These are phyloP conservation scores for Cynanchum wilfordii DNA, from an alignment of 257 asterid genomes.

Conservation along the genomic window DNA sequence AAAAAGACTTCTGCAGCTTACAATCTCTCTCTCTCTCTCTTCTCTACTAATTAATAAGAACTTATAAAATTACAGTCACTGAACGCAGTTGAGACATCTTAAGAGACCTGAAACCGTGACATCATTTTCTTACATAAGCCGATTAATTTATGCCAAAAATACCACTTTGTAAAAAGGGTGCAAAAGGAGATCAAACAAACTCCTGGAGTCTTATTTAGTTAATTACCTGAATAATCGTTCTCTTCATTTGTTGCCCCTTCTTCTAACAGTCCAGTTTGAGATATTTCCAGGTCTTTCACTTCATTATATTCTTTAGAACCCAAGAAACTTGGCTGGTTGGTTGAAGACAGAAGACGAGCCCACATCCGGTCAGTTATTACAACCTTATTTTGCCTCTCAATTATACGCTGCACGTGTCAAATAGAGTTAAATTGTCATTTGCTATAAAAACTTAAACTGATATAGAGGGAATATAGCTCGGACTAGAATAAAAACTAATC, in stretches of 20 bases:
- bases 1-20: neutral
- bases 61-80: constrained; percentile 18
- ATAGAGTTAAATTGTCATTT: no score
- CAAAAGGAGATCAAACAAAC: constrained; percentile 15
- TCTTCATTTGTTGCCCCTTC: constrained; percentile 14
- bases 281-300: constrained; percentile 8
- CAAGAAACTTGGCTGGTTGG: constrained; percentile 51
- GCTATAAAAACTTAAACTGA: no score
- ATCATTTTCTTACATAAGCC: constrained; percentile 40
- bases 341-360: constrained; percentile 53
- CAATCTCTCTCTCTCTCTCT: neutral
- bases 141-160: constrained; percentile 27
- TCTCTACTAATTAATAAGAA: constrained; percentile 13
- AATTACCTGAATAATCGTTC: constrained; percentile 25
- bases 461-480: neutral
- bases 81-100: constrained; percentile 52
- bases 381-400: constrained; percentile 42
- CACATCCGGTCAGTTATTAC: constrained; percentile 52
- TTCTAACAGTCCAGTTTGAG: constrained; percentile 22
- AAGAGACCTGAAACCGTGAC: constrained; percentile 41
- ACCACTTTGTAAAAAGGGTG: neutral
- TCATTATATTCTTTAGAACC: constrained; percentile 19
- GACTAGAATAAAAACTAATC: neutral
- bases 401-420: constrained; percentile 35
- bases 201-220: constrained; percentile 10